These are phyloP conservation scores for Penicillium diatomitis DNA, from an alignment of 495 filamentous ascomycete species.

Conservation along the genomic window DNA sequence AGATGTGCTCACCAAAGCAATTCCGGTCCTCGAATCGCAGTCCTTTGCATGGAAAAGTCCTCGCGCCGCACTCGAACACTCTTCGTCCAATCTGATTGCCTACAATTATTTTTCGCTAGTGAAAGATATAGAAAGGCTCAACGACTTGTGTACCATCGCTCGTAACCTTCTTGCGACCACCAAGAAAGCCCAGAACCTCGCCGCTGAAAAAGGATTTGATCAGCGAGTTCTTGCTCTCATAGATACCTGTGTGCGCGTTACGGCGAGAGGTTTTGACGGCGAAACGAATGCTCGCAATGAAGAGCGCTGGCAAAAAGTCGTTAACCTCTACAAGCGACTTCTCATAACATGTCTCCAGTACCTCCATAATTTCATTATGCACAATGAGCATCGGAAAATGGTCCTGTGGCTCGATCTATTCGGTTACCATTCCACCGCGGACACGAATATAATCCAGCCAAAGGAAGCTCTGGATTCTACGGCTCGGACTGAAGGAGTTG, in stretches of 20 bases:
- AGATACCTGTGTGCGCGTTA: constrained; percentile 76
- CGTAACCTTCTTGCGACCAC: constrained; percentile 77
- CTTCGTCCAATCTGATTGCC: constrained; percentile 62
- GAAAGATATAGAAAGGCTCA: constrained; percentile 74
- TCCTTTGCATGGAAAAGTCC: constrained; percentile 52
- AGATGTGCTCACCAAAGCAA: constrained; percentile 49
- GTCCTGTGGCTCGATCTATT: constrained; percentile 83
- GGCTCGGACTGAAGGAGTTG: constrained; percentile 30
- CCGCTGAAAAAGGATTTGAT: constrained; percentile 67
- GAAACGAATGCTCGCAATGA: constrained; percentile 58
- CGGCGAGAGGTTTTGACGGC: constrained; percentile 81
- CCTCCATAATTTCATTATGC: constrained; percentile 83
- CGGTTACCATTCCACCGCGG: constrained; percentile 50
- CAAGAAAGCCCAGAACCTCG: constrained; percentile 78
- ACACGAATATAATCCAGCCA: constrained; percentile 43
- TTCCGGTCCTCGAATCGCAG: constrained; percentile 53
- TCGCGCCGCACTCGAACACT: constrained; percentile 43
- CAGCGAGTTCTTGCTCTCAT: constrained; percentile 76
- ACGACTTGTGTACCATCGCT: constrained; percentile 75
- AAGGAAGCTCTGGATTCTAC: constrained; percentile 34
- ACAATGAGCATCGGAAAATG: constrained; percentile 86
- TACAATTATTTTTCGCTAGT: constrained; percentile 65
- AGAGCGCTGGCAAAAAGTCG: constrained; percentile 63
- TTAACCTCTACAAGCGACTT: constrained; percentile 73
- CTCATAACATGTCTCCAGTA: constrained; percentile 85